phyloP scores from a whole-genome alignment of 2,329 filamentous ascomycete genomes.

The Diaporthe citriasiana region DNA sequence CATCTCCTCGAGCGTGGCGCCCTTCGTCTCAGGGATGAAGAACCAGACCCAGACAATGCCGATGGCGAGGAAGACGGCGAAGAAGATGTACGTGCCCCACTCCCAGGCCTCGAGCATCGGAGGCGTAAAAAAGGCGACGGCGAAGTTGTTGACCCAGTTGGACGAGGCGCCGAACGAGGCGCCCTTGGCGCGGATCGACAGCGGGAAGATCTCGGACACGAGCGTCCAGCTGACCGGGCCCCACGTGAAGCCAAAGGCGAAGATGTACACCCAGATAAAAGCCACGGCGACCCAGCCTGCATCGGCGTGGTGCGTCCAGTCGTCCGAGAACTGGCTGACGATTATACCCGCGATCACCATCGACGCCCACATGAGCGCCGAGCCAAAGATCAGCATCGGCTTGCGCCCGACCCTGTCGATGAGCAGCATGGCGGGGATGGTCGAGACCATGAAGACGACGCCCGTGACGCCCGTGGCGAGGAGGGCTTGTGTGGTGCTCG shows the following conservation, averaged over 20 bases:
- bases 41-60: conserved; percentile 64
- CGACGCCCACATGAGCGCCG: conserved; percentile 54
- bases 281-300: conserved; percentile 57
- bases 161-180: conserved; percentile 58
- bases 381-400: conserved; percentile 55
- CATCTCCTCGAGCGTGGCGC: conserved; percentile 67
- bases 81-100: conserved; percentile 72
- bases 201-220: conserved; percentile 56
- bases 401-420: conserved; percentile 59
- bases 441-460: conserved; percentile 51
- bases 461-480: conserved; percentile 53
- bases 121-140: conserved; percentile 61
- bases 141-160: conserved; percentile 64
- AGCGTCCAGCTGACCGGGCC: conserved; percentile 53
- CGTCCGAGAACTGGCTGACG: conserved; percentile 54
- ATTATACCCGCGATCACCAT: conserved; percentile 59
- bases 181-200: conserved; percentile 55
- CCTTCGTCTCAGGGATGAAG: conserved; percentile 69
- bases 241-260: conserved; percentile 50
- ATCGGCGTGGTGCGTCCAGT: conserved; percentile 53
- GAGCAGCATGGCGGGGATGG: conserved; percentile 48
- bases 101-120: conserved; percentile 56
- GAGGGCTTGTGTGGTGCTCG: conserved; percentile 50
- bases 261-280: conserved; percentile 51
- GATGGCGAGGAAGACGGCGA: conserved; percentile 62